These are phyloP conservation scores for Blumeria graminis DNA, from an alignment of 2,329 filamentous ascomycete genomes.

Conservation along the genomic window DNA sequence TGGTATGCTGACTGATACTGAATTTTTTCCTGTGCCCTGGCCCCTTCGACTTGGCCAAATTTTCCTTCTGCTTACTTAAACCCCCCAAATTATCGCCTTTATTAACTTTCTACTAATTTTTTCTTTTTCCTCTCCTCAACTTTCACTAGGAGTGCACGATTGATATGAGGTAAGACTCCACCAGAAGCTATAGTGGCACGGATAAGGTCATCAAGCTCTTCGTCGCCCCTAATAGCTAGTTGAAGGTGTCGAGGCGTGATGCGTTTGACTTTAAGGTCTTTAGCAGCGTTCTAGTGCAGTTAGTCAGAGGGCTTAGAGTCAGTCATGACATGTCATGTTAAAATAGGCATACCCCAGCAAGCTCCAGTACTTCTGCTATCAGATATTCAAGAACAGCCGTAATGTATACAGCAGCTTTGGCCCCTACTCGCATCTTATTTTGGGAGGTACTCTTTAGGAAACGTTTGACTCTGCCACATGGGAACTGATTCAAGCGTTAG, in stretches of 20 bases:
- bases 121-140: conserved; percentile 91
- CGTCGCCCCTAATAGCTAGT: conserved; percentile 92
- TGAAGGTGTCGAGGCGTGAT: conserved; percentile 96
- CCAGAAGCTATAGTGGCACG: conserved; percentile 94
- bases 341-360: conserved; percentile 50
- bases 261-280: conserved; percentile 99
- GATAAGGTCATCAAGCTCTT: conserved; percentile 93
- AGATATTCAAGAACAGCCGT: conserved; percentile 96
- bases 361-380: conserved; percentile 89
- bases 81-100: no score
- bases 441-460: conserved; percentile 98
- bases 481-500: conserved; percentile 42
- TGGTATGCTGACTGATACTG: no score
- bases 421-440: conserved; percentile 98
- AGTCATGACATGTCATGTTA: conserved; percentile 1
- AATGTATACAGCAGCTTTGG: conserved; percentile 94
- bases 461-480: conserved; percentile 98
- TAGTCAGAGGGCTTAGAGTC: conserved; percentile 5
- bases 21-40: no score
- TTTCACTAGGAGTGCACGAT: conserved; percentile 84
- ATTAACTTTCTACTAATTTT: background rate
- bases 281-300: conserved; percentile 56
- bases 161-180: conserved; percentile 96
- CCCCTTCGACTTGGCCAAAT: no score
- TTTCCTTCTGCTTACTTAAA: no score